These are phyloP conservation scores for Physcomitrium patens DNA, from an alignment of 225 moss, liverwort and hornwort genomes.

Conservation along the genomic window DNA sequence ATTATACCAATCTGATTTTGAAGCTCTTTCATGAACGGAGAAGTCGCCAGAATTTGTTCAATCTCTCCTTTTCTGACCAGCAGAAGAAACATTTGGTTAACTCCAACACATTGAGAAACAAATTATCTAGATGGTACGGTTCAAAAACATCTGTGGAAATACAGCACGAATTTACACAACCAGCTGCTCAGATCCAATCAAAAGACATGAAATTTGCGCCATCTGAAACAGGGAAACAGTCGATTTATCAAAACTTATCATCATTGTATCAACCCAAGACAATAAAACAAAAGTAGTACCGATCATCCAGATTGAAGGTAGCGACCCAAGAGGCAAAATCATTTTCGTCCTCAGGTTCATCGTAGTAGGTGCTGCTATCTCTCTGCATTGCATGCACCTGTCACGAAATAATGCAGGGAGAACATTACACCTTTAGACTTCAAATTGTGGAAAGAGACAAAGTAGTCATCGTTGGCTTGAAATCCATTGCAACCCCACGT, in stretches of 20 bases:
- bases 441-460: not conserved
- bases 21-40: constrained; percentile 93
- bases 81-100: not conserved
- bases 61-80: constrained; percentile 68
- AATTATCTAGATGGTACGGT: not conserved
- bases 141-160: not conserved
- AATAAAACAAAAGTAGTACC: constrained; percentile 31
- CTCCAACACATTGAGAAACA: not conserved
- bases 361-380: constrained; percentile 91
- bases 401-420: constrained; percentile 15
- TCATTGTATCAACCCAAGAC: constrained; percentile 6
- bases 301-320: constrained; percentile 68
- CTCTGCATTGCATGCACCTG: constrained; percentile 92
- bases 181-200: constrained; percentile 16
- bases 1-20: constrained; percentile 69
- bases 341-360: constrained; percentile 89
- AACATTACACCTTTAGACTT: constrained; percentile 16
- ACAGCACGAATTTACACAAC: not conserved
- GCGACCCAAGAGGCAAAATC: constrained; percentile 77
- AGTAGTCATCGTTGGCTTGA: constrained; percentile 14
- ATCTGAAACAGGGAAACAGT: constrained; percentile 13
- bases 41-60: constrained; percentile 68
- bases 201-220: not conserved
- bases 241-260: constrained; percentile 9
- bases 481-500: not conserved